Percentiles rank a stretch among this genome's conserved stretches.
Evolutionary conservation across 148 eudicot genomes (phyloP).

Genomic region (Arbutus unedo): DNA sequence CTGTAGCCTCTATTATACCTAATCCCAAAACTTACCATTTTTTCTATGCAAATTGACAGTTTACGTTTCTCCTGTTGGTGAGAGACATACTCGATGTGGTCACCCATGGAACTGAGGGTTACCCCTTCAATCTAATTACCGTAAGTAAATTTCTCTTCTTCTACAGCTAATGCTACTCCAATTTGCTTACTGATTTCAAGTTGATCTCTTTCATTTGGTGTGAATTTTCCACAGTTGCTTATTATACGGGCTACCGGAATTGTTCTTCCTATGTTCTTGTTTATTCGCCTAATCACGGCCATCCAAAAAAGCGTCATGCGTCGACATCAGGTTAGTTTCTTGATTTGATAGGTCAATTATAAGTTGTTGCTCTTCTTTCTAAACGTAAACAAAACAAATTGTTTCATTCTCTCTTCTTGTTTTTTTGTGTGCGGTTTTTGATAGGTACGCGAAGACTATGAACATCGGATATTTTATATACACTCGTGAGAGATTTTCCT

Average conservation of each 20-base stretch:
- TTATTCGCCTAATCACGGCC: slow-evolving; percentile 43
- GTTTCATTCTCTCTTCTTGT: neutral
- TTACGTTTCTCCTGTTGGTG: slow-evolving; percentile 50
- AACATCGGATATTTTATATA: slow-evolving; percentile 16
- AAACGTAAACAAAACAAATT: neutral
- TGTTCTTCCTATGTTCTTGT: slow-evolving; percentile 62
- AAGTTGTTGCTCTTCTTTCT: neutral
- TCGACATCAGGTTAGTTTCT: slow-evolving; percentile 23
- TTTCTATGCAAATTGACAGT: slow-evolving; percentile 33
- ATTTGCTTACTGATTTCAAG: too few relatives aligned
- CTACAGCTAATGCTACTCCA: neutral
- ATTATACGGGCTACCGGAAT: slow-evolving; percentile 56
- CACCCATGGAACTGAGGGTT: slow-evolving; percentile 32
- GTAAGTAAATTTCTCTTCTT: slow-evolving; percentile 31
- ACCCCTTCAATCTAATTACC: slow-evolving; percentile 60
- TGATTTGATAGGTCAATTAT: neutral
- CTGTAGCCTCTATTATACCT: too few relatives aligned
- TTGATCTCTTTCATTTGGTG: neutral
- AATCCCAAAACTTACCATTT: neutral
- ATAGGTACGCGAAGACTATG: slow-evolving; percentile 5
- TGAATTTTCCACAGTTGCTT: slow-evolving; percentile 44
- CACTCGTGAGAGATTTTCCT: slow-evolving; percentile 6
- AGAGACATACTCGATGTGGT: slow-evolving; percentile 47
- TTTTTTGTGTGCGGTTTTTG: neutral
- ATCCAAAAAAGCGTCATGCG: slow-evolving; percentile 45